Evolutionary conservation across 331 rosid genomes (phyloP).

Genomic region (Erythrophleum ivorense): DNA sequence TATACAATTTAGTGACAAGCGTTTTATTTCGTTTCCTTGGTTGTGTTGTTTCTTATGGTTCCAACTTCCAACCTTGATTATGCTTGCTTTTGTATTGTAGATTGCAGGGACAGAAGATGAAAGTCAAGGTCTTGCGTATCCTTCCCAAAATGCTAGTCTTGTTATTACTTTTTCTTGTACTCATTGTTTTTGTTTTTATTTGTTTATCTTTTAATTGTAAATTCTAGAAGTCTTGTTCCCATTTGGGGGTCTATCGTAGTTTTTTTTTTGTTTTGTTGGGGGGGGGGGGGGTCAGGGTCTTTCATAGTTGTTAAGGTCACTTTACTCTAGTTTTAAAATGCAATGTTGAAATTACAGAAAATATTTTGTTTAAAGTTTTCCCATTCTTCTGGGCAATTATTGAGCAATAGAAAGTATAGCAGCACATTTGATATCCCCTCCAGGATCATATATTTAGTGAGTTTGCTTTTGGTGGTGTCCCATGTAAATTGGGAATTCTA

Average conservation of each 20-base stretch:
- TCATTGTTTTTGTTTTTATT: background rate
- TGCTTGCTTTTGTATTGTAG: background rate
- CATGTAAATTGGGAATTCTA: background rate
- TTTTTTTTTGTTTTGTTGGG: background rate
- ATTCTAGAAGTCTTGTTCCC: background rate
- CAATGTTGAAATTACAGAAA: background rate
- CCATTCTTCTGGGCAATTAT: background rate
- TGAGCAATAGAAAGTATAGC: background rate
- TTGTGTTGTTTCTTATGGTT: background rate
- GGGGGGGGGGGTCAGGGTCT: background rate
- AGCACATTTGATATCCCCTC: background rate
- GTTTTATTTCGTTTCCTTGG: background rate
- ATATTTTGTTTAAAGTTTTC: background rate
- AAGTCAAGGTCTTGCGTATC: slow-evolving; percentile 68
- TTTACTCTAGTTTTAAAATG: background rate
- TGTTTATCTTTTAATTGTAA: background rate
- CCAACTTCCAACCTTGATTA: background rate
- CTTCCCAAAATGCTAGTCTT: slow-evolving; percentile 23
- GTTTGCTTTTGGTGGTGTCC: background rate
- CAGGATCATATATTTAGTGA: background rate
- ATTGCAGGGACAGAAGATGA: slow-evolving; percentile 40
- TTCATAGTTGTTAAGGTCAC: background rate
- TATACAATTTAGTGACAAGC: background rate
- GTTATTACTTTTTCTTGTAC: background rate
- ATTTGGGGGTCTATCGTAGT: background rate